Percentiles rank a stretch among this genome's conserved stretches.
These are phyloP conservation scores for Kodamaea restingae DNA, from an alignment of 805 yeast genomes.

Conservation along the genomic window DNA sequence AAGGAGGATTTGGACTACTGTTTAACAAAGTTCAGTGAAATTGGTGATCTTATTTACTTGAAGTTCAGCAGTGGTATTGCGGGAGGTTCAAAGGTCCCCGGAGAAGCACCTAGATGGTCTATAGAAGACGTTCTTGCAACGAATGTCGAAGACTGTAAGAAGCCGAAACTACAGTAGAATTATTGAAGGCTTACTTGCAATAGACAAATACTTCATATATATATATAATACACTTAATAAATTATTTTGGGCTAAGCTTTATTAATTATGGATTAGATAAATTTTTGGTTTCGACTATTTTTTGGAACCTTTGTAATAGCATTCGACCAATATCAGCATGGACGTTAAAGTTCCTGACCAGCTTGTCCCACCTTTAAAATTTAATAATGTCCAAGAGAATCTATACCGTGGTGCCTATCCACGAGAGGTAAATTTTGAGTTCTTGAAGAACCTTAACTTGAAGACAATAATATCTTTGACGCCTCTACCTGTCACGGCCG, in stretches of 20 bases:
- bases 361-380: conserved; percentile 74
- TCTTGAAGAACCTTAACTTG: conserved; percentile 59
- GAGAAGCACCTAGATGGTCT: conserved; percentile 67
- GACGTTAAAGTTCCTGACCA: conserved; percentile 13
- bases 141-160: conserved; percentile 62
- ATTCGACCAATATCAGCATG: conserved; percentile 7
- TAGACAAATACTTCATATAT: neutral
- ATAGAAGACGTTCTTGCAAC: conserved; percentile 71
- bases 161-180: conserved; percentile 20
- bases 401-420: conserved; percentile 88
- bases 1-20: conserved; percentile 89
- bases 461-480: conserved; percentile 75
- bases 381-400: conserved; percentile 62
- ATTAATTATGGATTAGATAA: no score
- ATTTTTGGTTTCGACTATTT: no score
- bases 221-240: neutral
- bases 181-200: neutral
- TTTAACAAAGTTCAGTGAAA: conserved; percentile 63
- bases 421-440: conserved; percentile 65
- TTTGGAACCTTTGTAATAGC: neutral
- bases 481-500: conserved; percentile 63
- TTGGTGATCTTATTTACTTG: conserved; percentile 72
- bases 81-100: conserved; percentile 58
- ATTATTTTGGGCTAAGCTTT: neutral
- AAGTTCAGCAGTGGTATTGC: conserved; percentile 76